Evolutionary conservation across 139 green algal genomes (phyloP).

Genomic region (Micractinium conductrix): DNA sequence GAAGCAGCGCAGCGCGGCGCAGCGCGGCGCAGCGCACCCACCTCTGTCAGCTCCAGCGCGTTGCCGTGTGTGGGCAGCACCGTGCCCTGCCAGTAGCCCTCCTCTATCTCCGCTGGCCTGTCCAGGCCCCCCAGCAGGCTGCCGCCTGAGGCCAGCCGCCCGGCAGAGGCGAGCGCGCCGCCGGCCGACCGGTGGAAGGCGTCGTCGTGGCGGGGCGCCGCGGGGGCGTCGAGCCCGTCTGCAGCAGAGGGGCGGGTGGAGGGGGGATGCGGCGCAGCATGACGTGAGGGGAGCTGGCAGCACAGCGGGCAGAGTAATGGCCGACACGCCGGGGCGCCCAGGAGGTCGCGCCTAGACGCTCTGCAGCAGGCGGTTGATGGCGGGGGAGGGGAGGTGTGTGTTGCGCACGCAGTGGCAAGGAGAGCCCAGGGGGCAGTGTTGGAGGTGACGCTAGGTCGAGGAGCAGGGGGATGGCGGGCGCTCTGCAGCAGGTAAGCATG

Average conservation of each 20-base stretch:
- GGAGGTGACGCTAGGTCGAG: too few relatives aligned
- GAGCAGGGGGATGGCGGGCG: too few relatives aligned
- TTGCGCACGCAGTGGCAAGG: too few relatives aligned
- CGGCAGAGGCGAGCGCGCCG: background rate
- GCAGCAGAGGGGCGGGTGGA: background rate
- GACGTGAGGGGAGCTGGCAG: background rate
- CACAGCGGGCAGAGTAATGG: too few relatives aligned
- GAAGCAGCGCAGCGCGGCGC: background rate
- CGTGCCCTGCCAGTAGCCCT: conserved; percentile 29
- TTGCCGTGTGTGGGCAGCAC: conserved; percentile 3
- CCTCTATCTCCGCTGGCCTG: background rate
- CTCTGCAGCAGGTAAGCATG: too few relatives aligned
- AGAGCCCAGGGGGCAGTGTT: too few relatives aligned
- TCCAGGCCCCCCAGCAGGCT: background rate
- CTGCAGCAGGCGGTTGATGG: too few relatives aligned
- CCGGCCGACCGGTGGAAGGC: conserved; percentile 16
- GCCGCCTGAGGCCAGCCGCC: background rate
- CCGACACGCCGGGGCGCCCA: too few relatives aligned
- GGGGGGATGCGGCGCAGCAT: background rate
- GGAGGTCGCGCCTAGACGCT: too few relatives aligned
- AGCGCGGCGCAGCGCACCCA: background rate
- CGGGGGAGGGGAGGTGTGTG: too few relatives aligned
- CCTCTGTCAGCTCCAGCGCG: background rate
- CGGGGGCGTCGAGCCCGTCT: conserved; percentile 16
- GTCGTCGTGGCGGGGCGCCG: conserved; percentile 30